Base-by-base conservation (phyloP, 306 rosid species). In the Heteromeles arbutifolia region DNA sequence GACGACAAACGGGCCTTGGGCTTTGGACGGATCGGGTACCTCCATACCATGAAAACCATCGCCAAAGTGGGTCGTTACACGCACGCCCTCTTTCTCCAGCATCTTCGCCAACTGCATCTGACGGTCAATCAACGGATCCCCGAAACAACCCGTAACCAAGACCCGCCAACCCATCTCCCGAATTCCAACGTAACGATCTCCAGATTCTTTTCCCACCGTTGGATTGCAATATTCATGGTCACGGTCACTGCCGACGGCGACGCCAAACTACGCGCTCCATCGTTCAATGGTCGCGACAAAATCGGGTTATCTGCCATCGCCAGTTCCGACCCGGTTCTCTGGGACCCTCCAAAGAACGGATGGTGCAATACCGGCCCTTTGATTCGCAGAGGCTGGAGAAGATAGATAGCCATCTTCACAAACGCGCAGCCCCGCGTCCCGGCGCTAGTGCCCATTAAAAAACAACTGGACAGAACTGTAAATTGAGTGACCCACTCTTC, bases 161-260 rank as follows among this genome's bases (percentile, higher is more conserved):
- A 86, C 41, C 72, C 79, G 34, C 77, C 80, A 81, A 67, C 80
- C 61, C 24, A 79, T 9, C 29, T 29, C 53, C 58, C 68, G 65
- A 45, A 86, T 81, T 19, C 44, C 29, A 15, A 17, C 73, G 18
- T 50, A 77, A 31, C 34, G 34, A 31, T 31, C 28, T 26, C 28
- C 28, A 26, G n/a, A n/a, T 21, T 31, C 41, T 21, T 34, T 66
- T 4, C 54, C 74, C 44, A n/a, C 77, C 72, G 15, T 70, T 4
- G 87, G 86, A 79, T 84, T 86, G 70, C 77, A 73, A 74, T 81
- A 81, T 75, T 66, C 65, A 70, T 86, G 90, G 53, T 85, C 87
- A 22, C 82, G 77, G 61, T 65, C 83, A 12, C 56, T 84, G 6
- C 91, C 87, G 5, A 48, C 3, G 91, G 91, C 75, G 85, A 64